Base-by-base conservation (phyloP, 331 rosid species). In the Telfairia occidentalis region DNA sequence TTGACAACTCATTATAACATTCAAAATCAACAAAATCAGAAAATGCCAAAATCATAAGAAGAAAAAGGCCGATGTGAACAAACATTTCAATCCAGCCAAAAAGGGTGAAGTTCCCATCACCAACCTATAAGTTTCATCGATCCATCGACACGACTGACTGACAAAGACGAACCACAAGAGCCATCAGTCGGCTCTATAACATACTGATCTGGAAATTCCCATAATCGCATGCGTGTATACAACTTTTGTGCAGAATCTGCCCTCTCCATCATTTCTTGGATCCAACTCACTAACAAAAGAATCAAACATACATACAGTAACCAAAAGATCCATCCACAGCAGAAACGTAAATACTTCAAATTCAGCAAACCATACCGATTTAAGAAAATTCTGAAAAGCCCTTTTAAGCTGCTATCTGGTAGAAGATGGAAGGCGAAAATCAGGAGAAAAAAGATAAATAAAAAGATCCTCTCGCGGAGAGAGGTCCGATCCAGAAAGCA, bases 131-230 rank as follows among this genome's bases (percentile, higher is more conserved):
- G 92, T 71, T 82, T 89, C 89, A 92, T 84, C 26, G 97, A 91
- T 35, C 96, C 97, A 71, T 95, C 96, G 19, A 78, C 82, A 29
- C 96, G 87, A 72, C 87, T 86, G 35, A 94, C 87, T 1, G 93
- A 78, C 90, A 90, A 80, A 72, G 89, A 88, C 49, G 96, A 87
- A 78, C 90, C 96, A 75, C 84, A 85, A 80, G 96, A 88, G 40
- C 96, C 99, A 84, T 95, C 97, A 18, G 96, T 92, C n/a, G 99
- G 97, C 84, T 95, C 96, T 46, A 92, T 75, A 64, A 92, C 92
- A 78, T 79, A 88, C 87, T 87, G 96, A 82, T 90, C 90, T 16
- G 96, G 90, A 80, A 90, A 90, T 80, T 90, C 97, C 99, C 99
- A 95, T 21, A 95, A 86, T 34, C 96, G 86, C 97, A 95, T 86